Evolutionary conservation across 1,139 yeast species (phyloP), one percentile per base, ranked within the genome.

Genomic region (Pichia sp.): DNA sequence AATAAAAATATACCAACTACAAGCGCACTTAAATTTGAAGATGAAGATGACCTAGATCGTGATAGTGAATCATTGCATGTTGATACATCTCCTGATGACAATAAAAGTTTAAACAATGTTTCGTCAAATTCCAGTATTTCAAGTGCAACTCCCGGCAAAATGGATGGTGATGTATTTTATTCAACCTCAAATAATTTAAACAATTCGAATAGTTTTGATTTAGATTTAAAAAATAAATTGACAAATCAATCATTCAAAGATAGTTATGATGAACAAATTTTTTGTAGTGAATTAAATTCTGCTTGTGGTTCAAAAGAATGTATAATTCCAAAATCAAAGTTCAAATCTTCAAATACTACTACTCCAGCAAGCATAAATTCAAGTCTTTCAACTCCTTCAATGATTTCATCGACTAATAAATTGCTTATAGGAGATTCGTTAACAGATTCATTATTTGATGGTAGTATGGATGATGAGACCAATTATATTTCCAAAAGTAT

Each of bases 241-340:
- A 57, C 61, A 45, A 56, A 59, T 51, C 27, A 50, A 19, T 65
- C 69, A 52, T 71, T 71, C 52, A 68, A 71, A 47, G 74, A 71
- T n/a, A 70, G 72, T 52, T 77, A 73, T 59, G 75, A 75, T 61
- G 81, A 77, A 58, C 73, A 74, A 49, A 73, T 75, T 28, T 91
- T 91, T 64, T 91, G 98, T 65, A 79, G 77, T 30, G 80, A 83
- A 62, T 74, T 91, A 61, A 79, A 80, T 57, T 78, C 82, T 65
- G 97, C 91, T 0, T 91, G 98, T 68, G 97, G 96, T 19, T 84
- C 84, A n/a, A 82, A 75, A 63, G 74, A 74, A 31, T 71, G 78
- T 56, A 96, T 96, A 4, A 67, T 83, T 10, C 96, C 96, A 10
- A 77, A 79, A 63, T 51, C 48, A 3, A 47, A 30, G 33, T 27